Evolutionary conservation across 163 green algal species (phyloP), one percentile per base, ranked within the genome.

Genomic region (Volvox carteri): DNA sequence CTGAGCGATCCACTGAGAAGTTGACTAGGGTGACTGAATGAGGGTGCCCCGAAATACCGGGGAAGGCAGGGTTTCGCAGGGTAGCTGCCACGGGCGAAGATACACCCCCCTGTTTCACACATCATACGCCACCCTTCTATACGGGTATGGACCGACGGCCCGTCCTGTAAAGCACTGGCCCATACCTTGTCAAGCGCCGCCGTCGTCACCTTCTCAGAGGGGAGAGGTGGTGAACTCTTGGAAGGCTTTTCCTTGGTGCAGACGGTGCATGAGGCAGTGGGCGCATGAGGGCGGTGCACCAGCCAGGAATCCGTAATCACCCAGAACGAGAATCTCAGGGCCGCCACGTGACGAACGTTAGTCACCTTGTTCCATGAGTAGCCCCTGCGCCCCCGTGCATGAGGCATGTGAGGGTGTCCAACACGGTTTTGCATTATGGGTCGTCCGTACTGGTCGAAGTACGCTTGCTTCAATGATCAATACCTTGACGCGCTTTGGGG

Each of bases 301-400:
- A 75, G 33, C 65, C 65, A 75, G 30, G 46, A 30, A 28, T 75
- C 65, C 30, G 65, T 33, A 12, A 23, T 46, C 65, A 48, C 2
- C 9, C 46, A 2, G 1, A 5, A 5, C 18, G 25, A 8, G 3
- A 19, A 4, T 11, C 25, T 75, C 3, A 30, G 65, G 1, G 25
- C 65, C 8, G 30, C 33, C 25, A 35, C 30, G 7, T 14, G 48
- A n/a, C n/a, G n/a, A n/a, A n/a, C n/a, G n/a, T n/a, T n/a, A n/a
- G n/a, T n/a, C n/a, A 75, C 18, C 30, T 75, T 75, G 65, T 75
- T 35, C 25, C n/a, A 48, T 30, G 46, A 75, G 65, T 75, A 35
- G 3, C 65, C 65, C 65, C 65, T 75, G 65, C n/a, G n/a, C n/a
- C n/a, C n/a, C n/a, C n/a, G n/a, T n/a, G n/a, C n/a, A n/a, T n/a